Base-by-base conservation (phyloP, 1,284 basidiomycete species). In the Inonotus obliquus region DNA sequence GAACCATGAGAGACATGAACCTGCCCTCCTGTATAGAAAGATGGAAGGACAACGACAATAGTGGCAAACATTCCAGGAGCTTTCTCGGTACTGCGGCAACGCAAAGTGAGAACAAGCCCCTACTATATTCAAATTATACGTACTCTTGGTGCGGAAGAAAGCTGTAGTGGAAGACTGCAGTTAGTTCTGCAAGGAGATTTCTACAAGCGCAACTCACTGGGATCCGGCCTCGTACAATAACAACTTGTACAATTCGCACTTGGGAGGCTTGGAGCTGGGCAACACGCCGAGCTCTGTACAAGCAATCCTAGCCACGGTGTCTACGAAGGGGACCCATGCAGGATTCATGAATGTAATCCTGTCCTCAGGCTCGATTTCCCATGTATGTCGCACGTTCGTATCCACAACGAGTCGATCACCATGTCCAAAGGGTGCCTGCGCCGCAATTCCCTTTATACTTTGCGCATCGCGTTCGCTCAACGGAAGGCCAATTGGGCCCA, bases 171-270 rank as follows among this genome's bases (percentile, higher is more conserved):
- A n/a, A n/a, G n/a, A n/a, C n/a, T n/a, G 25, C 14, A 21, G 27
- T 25, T 6, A 35, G 14, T 11, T 10, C 23, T 25, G n/a, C 4
- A 35, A 39, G 11, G 6, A 10, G 39, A 27, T 25, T 1, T 11
- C 25, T 23, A 29, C 23, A 41, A 37, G 37, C 19, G 52, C 35
- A 51, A 25, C 78, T 63, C 58, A 80, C 79, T 77, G 76, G 10
- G 77, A 79, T 7, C 79, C 79, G 2, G 70, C 69, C 64, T 80
- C 76, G 54, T 80, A 79, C 1, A 81, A 65, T 1, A 81, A 66
- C 2, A 81, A 67, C 63, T 80, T 81, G 66, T 80, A 76, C 9
- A 79, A 63, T 60, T 80, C 75, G 60, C 70, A 74, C n/a, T 68
- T 70, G 4, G 74, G 73, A 2, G 68, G 56, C 38, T 67, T 65